Base-by-base conservation (phyloP, 305 asterid species). In the Fraxinus sp. region DNA sequence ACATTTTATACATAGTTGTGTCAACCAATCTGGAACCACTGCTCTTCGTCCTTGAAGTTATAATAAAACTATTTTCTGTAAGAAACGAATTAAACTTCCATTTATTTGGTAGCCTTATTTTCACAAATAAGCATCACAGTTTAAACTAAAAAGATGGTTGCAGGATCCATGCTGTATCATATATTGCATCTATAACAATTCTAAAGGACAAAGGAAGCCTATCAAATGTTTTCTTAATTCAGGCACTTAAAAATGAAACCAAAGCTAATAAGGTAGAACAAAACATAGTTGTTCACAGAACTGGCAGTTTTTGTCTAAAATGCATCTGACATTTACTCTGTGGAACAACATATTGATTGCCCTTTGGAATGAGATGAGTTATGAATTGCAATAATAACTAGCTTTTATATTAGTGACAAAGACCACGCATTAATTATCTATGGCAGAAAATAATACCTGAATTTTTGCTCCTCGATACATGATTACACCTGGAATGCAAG, bases 401-500 rank as follows among this genome's bases (percentile, higher is more conserved):
- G 62, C 22, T 52, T 52, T 52, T 16, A 52, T 52, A 52, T 14
- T 52, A 52, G 22, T 2, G 22, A 52, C 22, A 52, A 52, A 16
- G 62, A 52, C 62, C 5, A 52, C 62, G 16, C 22, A 16, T 52
- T 52, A 52, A 52, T 52, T 2, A 16, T 52, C 62, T 4, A 52
- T 16, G 6, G 62, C 62, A 52, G 62, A 24, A 76, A 3, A 75
- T 52, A 75, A 43, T 88, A 96, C 99, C 99, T 96, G 99, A 83
- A 96, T 86, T 91, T 94, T 94, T 85, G 99, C 99, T 82, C 98
- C 98, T 64, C 98, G 93, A 78, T 96, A 96, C 7, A 91, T 89
- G 80, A 96, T 96, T 3, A 96, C 99, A 83, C 99, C 99, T 84
- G 99, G 99, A 89, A 94, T 96, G 92, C 99, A 96, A 86, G 99